Evolutionary conservation across 1,284 basidiomycete genomes (phyloP), one percentile per base, ranked within the genome.

Genomic region (Irpex sp.): DNA sequence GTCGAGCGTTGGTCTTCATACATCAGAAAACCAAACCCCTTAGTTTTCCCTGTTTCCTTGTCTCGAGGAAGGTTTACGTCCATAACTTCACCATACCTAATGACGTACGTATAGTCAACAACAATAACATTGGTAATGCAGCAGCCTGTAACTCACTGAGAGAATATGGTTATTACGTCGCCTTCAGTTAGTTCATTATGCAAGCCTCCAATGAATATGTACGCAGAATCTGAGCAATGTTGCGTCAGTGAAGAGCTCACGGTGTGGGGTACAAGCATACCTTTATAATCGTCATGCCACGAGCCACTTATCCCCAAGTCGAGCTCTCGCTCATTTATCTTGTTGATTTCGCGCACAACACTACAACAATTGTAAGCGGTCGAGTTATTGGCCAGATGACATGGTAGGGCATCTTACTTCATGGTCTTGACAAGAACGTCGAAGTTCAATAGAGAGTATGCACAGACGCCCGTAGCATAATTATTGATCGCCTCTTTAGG

Each of bases 1-100:
- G 97, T 99, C 62, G 93, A 96, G 55, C 94, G 86, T 77, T 99
- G 97, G 78, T 99, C 95, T 77, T 97, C 94, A 76, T 98, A 99
- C 96, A 99, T 98, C 65, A 99, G 80, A 78, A 98, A 99, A 2
- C 88, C 96, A 73, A 99, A 99, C 0, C 97, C 97, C 69, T 83
- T 87, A 3, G 89, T 82, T 74, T 95, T 95, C 36, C 94, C 93
- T 0, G 95, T 95, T 66, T 90, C 83, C 73, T 95, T 94, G 77
- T 97, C 93, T 56, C 95, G 86, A 19, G 97, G 97, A 73, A 99
- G 83, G 74, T 98, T 95, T 64, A 98, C 83, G 71, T 99, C 95
- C 78, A 95, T 90, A 31, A 98, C 85, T 75, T 99, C 97, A 26
- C 97, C 97, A 76, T 92, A 98, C 76, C 94, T 96, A 67, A 26